phyloP scores from a whole-genome alignment of 306 rosid species.

The Corylus avellana region DNA sequence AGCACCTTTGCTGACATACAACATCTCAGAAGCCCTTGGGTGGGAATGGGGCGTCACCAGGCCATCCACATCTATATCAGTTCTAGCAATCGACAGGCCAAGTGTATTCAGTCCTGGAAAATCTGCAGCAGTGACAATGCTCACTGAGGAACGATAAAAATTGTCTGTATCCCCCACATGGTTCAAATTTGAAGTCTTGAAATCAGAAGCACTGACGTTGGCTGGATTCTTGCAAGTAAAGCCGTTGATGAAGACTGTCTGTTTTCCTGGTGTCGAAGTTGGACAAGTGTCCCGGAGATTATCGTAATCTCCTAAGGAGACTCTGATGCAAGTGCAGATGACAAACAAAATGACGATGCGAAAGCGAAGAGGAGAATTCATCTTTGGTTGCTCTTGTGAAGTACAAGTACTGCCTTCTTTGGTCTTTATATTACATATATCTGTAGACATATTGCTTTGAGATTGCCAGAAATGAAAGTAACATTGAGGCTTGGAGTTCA shows the following conservation, averaged over 20 bases:
- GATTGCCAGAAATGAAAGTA: conserved; percentile 56
- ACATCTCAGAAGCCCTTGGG: conserved; percentile 72
- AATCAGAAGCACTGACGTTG: conserved; percentile 43
- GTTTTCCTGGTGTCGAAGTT: conserved; percentile 31
- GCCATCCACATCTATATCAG: conserved; percentile 57
- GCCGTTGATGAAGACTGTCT: conserved; percentile 62
- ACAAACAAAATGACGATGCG: conserved; percentile 30
- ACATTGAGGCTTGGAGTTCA: conserved; percentile 65
- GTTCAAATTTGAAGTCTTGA: conserved; percentile 53
- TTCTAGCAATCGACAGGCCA: conserved; percentile 65
- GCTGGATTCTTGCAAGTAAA: conserved; percentile 65
- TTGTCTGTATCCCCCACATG: conserved; percentile 41
- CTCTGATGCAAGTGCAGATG: conserved; percentile 22
- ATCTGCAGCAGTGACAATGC: conserved; percentile 51
- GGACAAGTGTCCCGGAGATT: conserved; percentile 68
- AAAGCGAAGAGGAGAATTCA: conserved; percentile 20
- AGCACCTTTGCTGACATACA: conserved; percentile 54
- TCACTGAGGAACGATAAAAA: conserved; percentile 38
- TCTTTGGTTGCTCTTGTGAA: conserved; percentile 31
- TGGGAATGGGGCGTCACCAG: conserved; percentile 53
- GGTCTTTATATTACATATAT: not conserved
- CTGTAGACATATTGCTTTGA: conserved; percentile 8
- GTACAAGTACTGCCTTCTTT: conserved; percentile 10
- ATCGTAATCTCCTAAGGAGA: conserved; percentile 46
- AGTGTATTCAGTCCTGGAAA: conserved; percentile 74